Percentiles rank a stretch among this genome's conserved stretches.
These are phyloP conservation scores for Xylaria sp. DNA, from an alignment of 2,329 filamentous ascomycete species.

Conservation along the genomic window DNA sequence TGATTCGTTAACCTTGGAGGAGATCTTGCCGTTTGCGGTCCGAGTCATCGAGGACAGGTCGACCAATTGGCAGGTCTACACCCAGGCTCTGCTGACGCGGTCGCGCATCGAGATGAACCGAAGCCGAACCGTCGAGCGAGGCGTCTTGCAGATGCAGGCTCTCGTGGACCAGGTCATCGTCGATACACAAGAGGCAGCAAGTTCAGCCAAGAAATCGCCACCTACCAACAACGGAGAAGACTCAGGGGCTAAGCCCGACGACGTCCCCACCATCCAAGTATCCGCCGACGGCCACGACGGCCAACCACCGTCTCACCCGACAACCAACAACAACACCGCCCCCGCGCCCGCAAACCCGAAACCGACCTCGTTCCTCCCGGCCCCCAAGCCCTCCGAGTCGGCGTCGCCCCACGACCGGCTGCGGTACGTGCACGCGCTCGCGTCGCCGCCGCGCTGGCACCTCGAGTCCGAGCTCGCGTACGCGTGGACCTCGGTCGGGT, in stretches of 20 bases:
- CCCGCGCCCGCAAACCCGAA: too few species aligned
- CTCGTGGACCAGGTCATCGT: slow-evolving; percentile 94
- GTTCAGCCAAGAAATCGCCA: slow-evolving; percentile 32
- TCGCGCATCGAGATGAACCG: slow-evolving; percentile 88
- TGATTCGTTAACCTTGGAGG: slow-evolving; percentile 87
- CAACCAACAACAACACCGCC: too few species aligned
- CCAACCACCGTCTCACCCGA: too few species aligned
- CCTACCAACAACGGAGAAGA: slow-evolving; percentile 28
- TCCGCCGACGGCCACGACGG: slow-evolving; percentile 41
- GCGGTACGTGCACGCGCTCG: slow-evolving; percentile 80
- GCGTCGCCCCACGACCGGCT: slow-evolving; percentile 77
- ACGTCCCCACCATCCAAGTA: slow-evolving; percentile 51
- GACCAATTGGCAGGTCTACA: slow-evolving; percentile 98
- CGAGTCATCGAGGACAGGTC: slow-evolving; percentile 86
- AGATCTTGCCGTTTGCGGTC: slow-evolving; percentile 87
- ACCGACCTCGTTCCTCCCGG: slow-evolving; percentile 79
- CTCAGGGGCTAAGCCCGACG: slow-evolving; percentile 30
- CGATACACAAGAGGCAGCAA: slow-evolving; percentile 58
- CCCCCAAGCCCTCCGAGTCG: slow-evolving; percentile 73
- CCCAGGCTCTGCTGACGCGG: slow-evolving; percentile 85
- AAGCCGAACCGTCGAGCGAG: slow-evolving; percentile 84
- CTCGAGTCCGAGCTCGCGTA: slow-evolving; percentile 90
- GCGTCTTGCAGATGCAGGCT: slow-evolving; percentile 89
- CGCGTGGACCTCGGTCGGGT: slow-evolving; percentile 89
- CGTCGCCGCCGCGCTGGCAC: slow-evolving; percentile 87